Evolutionary conservation across 768 basidiomycete species (phyloP).

Genomic region (Xerocomus potaroensis): DNA sequence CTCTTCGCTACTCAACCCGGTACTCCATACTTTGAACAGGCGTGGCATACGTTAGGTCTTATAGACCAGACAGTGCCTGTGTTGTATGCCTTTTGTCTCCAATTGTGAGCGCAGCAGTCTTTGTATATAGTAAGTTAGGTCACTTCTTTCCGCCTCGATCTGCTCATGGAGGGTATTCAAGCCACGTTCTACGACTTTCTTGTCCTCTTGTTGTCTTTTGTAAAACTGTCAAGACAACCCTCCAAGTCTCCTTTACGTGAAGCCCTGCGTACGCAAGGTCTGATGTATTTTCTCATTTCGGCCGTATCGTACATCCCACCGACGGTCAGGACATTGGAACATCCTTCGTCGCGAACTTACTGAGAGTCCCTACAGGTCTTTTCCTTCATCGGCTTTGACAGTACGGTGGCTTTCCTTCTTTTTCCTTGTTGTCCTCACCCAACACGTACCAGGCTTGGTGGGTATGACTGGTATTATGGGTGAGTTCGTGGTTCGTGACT

Average conservation of each 20-base stretch:
- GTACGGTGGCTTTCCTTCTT: constrained; percentile 1
- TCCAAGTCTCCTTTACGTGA: constrained; percentile 8
- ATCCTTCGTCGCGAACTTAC: background rate
- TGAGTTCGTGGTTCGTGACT: background rate
- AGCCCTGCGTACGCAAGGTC: constrained; percentile 12
- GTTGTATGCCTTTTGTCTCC: background rate
- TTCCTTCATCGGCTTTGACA: constrained; percentile 1
- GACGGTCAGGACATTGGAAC: constrained; percentile 1
- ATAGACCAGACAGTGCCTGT: constrained; percentile 1
- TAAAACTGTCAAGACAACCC: constrained; percentile 10
- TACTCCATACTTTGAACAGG: constrained; percentile 1
- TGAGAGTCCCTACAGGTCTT: constrained; percentile 4
- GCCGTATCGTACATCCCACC: constrained; percentile 11
- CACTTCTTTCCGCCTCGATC: background rate
- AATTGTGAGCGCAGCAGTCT: background rate
- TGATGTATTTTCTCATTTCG: constrained; percentile 14
- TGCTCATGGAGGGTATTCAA: background rate
- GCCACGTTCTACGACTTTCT: constrained; percentile 19
- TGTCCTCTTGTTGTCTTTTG: constrained; percentile 13
- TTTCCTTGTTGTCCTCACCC: background rate
- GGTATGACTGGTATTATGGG: constrained; percentile 2
- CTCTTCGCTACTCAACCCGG: background rate
- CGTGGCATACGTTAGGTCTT: background rate
- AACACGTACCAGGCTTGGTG: constrained; percentile 2
- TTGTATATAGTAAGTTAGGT: constrained; percentile 15